These are phyloP conservation scores for Hygrophoropsis aurantiaca DNA, from an alignment of 768 basidiomycete species.

Conservation along the genomic window DNA sequence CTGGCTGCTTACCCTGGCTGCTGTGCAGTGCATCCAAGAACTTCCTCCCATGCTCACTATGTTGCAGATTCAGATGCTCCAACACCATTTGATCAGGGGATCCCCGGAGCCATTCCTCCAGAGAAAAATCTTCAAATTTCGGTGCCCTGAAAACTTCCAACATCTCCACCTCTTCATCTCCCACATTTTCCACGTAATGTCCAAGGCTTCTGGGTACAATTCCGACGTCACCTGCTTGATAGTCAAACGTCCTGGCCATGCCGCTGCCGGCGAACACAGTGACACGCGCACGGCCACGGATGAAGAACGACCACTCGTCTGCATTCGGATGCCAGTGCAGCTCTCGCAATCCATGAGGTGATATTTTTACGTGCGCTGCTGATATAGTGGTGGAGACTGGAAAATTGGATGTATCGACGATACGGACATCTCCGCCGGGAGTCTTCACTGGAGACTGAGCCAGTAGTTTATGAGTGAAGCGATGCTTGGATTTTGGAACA, in stretches of 20 bases:
- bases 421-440: conserved; percentile 50
- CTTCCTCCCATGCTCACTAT: conserved; percentile 2
- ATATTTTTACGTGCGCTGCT: conserved; percentile 50
- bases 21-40: conserved; percentile 2
- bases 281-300: conserved; percentile 32
- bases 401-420: conserved; percentile 54
- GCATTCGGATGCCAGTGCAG: conserved; percentile 44
- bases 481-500: conserved; percentile 43
- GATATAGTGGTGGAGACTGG: conserved; percentile 47
- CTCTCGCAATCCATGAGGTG: conserved; percentile 51
- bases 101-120: not conserved
- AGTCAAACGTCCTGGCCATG: conserved; percentile 39
- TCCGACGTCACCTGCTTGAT: conserved; percentile 22
- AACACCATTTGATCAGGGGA: conserved; percentile 1
- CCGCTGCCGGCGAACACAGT: conserved; percentile 35
- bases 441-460: conserved; percentile 18
- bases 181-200: conserved; percentile 4
- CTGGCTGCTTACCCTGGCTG: not conserved
- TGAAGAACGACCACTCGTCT: conserved; percentile 33
- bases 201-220: conserved; percentile 3
- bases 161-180: conserved; percentile 1
- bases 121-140: not conserved
- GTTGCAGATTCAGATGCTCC: not conserved
- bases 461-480: not conserved
- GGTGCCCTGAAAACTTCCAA: conserved; percentile 3